Base-by-base conservation (phyloP, 2,329 filamentous ascomycete species). In the Aureobasidium sp. region DNA sequence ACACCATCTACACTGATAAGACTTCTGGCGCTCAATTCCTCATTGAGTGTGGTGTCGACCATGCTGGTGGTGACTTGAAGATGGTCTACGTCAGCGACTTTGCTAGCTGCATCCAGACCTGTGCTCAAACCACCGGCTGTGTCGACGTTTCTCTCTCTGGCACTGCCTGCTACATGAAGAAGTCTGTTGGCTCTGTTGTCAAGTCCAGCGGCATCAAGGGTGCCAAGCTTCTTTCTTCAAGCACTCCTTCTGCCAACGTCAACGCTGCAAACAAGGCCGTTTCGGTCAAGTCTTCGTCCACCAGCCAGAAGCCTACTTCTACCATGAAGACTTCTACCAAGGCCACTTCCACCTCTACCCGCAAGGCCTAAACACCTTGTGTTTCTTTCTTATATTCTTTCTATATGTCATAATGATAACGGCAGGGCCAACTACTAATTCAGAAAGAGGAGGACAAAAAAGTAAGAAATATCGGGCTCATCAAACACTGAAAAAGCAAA, bases 141-240 rank as follows among this genome's bases (percentile, higher is more conserved):
- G 68, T 73, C 14, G 70, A 73, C 41, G 68, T 73, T 29, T 68
- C 67, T 11, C 63, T 71, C 8, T 70, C 70, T 11, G 72, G 71
- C 1, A 51, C 64, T 20, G 70, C 69, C n/a, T 72, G 69, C 62
- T 71, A 72, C 60, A 60, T 72, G 62, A 73, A 73, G 69, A 67
- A 61, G n/a, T 63, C 55, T 7, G 47, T 72, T 15, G 70, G 68
- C 8, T 44, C 58, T 20, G 51, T 65, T 6, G 41, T 68, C 45
- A 60, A 60, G 17, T 64, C 64, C 36, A 66, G 66, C 42, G 62
- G 63, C 11, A 64, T 73, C 48, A 65, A 62, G 61, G 71, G 70
- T 44, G 71, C 71, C 5, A 70, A 66, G 62, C 56, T 72, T 36
- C 56, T 70, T 36, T 39, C 36, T 12, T 42, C 57, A 20, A 14